Conservation (phyloP, 2,329 filamentous ascomycete genomes). For the Hymenoscyphus scutula region DNA sequence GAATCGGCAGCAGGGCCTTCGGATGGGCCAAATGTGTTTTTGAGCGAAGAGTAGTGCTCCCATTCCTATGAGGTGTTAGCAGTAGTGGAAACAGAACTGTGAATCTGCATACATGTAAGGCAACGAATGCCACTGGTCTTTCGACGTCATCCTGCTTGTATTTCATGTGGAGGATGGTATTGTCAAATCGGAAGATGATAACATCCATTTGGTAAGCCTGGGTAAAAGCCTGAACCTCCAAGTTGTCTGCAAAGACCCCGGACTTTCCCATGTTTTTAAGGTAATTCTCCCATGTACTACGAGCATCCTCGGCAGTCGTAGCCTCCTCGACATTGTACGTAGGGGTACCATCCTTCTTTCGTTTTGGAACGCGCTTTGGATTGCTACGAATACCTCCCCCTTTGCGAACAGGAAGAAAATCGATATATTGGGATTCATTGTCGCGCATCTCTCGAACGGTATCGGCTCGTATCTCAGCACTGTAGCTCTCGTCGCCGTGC, state of each 20-base stretch:
- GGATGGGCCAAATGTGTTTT: conserved; percentile 58
- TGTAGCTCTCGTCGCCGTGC: conserved; percentile 57
- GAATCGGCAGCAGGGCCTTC: conserved; percentile 50
- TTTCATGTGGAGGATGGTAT: conserved; percentile 48
- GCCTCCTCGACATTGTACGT: conserved; percentile 43
- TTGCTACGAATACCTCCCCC: conserved; percentile 55
- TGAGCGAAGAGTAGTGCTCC: conserved; percentile 66
- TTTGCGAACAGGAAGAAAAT: conserved; percentile 56
- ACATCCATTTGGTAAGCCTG: conserved; percentile 60
- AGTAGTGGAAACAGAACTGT: neutral
- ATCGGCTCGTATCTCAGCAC: conserved; percentile 55
- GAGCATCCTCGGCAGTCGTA: conserved; percentile 50
- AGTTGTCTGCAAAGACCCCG: conserved; percentile 63
- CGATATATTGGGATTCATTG: conserved; percentile 60
- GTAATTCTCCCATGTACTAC: conserved; percentile 52
- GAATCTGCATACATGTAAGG: conserved; percentile 55
- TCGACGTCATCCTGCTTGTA: conserved; percentile 40
- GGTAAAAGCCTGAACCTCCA: conserved; percentile 66
- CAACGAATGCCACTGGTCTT: conserved; percentile 50
- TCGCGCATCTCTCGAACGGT: conserved; percentile 62
- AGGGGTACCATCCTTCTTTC: conserved; percentile 51
- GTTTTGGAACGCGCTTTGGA: conserved; percentile 49
- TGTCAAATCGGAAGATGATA: conserved; percentile 54
- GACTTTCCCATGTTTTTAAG: conserved; percentile 58
- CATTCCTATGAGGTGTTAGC: conserved; percentile 46